A percentile compares a stretch with the other conserved stretches of the same genome.
Evolutionary conservation across 495 filamentous ascomycete species (phyloP).

Genomic region (Melanomma pulvis-pyrius): DNA sequence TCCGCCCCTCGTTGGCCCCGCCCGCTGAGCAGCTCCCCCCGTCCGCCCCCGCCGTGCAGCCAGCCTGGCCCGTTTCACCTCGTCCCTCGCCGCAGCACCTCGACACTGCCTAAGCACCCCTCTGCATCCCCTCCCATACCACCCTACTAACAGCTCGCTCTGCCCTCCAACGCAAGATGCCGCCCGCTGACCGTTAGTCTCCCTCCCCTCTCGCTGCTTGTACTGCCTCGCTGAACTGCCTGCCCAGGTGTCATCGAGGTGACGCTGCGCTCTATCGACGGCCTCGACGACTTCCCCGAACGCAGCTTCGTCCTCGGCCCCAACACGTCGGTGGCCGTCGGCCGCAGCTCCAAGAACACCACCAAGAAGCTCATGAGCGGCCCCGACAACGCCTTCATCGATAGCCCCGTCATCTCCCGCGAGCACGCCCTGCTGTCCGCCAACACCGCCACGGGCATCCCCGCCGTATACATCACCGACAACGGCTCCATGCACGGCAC

Average conservation of each 20-base stretch:
- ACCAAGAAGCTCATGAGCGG: conserved; percentile 52
- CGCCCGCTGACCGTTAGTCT: background rate
- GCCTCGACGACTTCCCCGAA: conserved; percentile 29
- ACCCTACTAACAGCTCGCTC: background rate
- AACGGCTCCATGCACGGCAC: conserved; percentile 38
- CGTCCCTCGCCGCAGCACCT: background rate
- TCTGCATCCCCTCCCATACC: background rate
- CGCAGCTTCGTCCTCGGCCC: conserved; percentile 26
- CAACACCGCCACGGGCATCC: conserved; percentile 4
- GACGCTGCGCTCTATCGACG: conserved; percentile 20
- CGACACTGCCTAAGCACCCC: background rate
- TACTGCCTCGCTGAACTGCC: background rate
- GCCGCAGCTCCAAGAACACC: conserved; percentile 63
- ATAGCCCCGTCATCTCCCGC: conserved; percentile 81
- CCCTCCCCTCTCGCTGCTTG: background rate
- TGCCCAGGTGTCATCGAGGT: conserved; percentile 24
- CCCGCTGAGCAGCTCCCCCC: background rate
- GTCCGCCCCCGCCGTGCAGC: conserved; percentile 3
- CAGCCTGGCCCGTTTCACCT: conserved; percentile 6
- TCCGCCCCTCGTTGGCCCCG: background rate
- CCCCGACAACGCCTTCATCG: conserved; percentile 70
- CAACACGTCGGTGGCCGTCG: conserved; percentile 49
- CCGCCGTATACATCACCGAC: conserved; percentile 32
- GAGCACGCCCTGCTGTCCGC: conserved; percentile 65
- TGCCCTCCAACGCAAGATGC: background rate